A percentile compares a stretch with the other conserved stretches of the same genome.
Evolutionary conservation across 257 asterid genomes (phyloP).

Genomic region (Eucommia ulmoides): DNA sequence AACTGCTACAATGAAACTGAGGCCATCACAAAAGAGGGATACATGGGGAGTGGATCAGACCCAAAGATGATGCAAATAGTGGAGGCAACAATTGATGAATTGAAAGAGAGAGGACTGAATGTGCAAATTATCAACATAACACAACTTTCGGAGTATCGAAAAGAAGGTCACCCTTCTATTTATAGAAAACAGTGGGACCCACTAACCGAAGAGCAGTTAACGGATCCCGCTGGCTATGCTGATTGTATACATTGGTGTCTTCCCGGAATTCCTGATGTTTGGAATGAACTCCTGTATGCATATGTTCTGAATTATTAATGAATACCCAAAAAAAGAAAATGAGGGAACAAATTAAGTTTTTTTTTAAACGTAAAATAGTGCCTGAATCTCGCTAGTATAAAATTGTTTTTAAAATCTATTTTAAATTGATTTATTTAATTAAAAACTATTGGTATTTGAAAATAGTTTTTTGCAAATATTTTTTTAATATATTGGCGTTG

Average conservation of each 20-base stretch:
- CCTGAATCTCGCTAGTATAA: too few species aligned
- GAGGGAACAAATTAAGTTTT: too few species aligned
- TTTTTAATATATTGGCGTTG: too few species aligned
- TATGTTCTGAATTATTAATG: conserved; percentile 24
- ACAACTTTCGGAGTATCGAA: conserved; percentile 46
- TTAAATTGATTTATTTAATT: too few species aligned
- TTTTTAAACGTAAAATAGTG: too few species aligned
- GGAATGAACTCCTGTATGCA: conserved; percentile 51
- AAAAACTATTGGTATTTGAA: too few species aligned
- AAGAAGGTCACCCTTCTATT: conserved; percentile 51
- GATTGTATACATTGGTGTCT: conserved; percentile 82
- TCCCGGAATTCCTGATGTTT: conserved; percentile 76
- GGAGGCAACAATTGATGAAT: conserved; percentile 22
- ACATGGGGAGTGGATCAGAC: conserved; percentile 27
- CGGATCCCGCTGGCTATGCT: conserved; percentile 22
- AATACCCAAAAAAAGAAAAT: background rate
- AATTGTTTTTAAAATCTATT: too few species aligned
- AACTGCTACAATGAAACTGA: conserved; percentile 34
- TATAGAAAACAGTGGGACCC: conserved; percentile 20
- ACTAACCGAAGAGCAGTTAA: conserved; percentile 21
- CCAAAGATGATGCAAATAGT: conserved; percentile 28
- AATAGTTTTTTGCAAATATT: too few species aligned
- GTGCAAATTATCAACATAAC: conserved; percentile 50
- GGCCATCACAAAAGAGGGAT: conserved; percentile 21
- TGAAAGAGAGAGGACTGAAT: conserved; percentile 25